These are phyloP conservation scores for Mayamaea pseudoterrestris DNA, from an alignment of 108 stramenopile genomes.

Conservation along the genomic window DNA sequence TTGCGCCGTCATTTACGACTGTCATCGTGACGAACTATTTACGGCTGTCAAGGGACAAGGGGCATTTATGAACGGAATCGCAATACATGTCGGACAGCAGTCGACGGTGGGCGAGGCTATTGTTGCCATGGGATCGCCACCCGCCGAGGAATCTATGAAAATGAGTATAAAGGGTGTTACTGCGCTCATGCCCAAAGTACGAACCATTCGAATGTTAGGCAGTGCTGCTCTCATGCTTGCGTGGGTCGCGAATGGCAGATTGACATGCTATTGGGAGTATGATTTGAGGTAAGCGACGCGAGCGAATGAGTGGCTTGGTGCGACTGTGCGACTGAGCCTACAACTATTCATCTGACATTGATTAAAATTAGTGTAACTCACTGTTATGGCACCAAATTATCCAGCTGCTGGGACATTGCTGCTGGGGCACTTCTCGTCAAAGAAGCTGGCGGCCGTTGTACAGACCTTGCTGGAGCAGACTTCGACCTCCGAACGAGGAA, in stretches of 20 bases:
- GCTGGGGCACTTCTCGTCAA: constrained; percentile 60
- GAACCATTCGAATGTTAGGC: constrained; percentile 71
- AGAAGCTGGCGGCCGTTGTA: constrained; percentile 62
- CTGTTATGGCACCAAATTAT: no score
- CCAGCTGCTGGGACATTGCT: constrained; percentile 70
- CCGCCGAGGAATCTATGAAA: constrained; percentile 46
- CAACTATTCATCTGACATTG: no score
- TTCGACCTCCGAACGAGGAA: constrained; percentile 51
- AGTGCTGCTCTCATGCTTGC: constrained; percentile 70
- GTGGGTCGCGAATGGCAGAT: constrained; percentile 70
- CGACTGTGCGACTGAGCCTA: no score
- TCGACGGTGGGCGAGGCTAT: constrained; percentile 18
- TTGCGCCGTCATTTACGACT: constrained; percentile 64
- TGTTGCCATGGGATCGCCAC: constrained; percentile 63
- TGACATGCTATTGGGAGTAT: constrained; percentile 68
- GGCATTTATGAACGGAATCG: constrained; percentile 43
- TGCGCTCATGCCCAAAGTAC: constrained; percentile 55
- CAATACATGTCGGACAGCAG: constrained; percentile 23
- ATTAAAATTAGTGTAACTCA: no score
- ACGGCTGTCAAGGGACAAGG: constrained; percentile 60
- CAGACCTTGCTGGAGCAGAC: constrained; percentile 47
- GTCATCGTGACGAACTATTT: constrained; percentile 56
- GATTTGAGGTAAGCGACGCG: no score
- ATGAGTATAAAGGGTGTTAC: constrained; percentile 52
- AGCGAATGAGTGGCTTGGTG: no score